Conservation (phyloP, 257 asterid genomes). For the Primulina tabacum region DNA sequence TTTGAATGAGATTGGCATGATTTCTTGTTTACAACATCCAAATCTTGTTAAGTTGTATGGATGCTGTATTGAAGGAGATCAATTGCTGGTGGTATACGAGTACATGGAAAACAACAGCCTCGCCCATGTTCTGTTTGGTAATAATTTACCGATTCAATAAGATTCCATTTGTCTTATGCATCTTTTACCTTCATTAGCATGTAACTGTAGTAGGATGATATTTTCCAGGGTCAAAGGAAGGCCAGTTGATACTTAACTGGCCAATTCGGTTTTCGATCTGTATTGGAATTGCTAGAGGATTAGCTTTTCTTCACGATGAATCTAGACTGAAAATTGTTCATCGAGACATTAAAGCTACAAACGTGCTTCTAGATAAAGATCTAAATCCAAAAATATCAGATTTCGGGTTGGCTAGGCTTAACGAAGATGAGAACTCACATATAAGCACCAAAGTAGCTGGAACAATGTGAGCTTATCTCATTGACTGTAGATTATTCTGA, state of each 20-base stretch:
- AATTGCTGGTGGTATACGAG: constrained; percentile 71
- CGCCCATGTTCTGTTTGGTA: constrained; percentile 66
- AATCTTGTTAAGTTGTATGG: constrained; percentile 87
- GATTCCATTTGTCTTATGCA: not conserved
- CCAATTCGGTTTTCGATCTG: constrained; percentile 67
- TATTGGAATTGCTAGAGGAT: constrained; percentile 76
- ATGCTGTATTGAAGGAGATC: constrained; percentile 81
- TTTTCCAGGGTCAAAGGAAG: constrained; percentile 44
- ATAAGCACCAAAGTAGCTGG: constrained; percentile 91
- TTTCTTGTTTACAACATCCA: constrained; percentile 75
- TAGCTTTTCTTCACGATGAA: constrained; percentile 86
- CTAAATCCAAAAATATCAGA: constrained; percentile 83
- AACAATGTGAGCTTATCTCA: constrained; percentile 59
- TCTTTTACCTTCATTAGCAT: not conserved
- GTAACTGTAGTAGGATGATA: constrained; percentile 1
- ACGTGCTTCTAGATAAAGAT: constrained; percentile 71
- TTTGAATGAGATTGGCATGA: constrained; percentile 78
- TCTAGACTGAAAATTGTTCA: constrained; percentile 83
- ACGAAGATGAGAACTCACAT: constrained; percentile 76
- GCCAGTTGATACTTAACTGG: constrained; percentile 75
- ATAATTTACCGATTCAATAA: constrained; percentile 11
- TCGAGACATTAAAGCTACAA: constrained; percentile 88
- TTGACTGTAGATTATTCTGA: not conserved
- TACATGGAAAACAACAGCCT: constrained; percentile 91
- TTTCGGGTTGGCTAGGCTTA: constrained; percentile 86